A percentile compares a stretch with the other conserved stretches of the same genome.
Conservation (phyloP, 208 protist species). For the Trypanosoma cruzi region DNA sequence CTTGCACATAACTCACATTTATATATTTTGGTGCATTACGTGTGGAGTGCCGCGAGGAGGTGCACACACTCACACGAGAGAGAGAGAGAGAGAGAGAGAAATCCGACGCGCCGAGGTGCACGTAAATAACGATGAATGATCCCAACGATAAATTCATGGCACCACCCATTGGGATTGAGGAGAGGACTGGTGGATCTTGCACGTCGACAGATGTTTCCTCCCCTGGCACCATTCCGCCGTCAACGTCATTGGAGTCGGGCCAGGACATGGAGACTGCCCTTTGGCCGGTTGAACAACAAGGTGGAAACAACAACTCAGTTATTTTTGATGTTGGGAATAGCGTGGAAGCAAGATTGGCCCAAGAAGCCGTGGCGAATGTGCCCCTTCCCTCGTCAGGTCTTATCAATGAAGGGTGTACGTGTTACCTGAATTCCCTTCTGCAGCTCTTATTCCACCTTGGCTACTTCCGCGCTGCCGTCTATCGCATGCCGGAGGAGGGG, state of each 20-base stretch:
- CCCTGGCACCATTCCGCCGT: neutral
- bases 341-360: neutral
- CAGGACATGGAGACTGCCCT: neutral
- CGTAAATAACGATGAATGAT: too few relatives aligned
- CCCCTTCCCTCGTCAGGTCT: slow-evolving; percentile 54
- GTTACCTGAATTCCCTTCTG: slow-evolving; percentile 92
- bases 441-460: slow-evolving; percentile 87
- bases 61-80: neutral
- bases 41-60: neutral
- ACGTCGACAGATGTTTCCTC: neutral
- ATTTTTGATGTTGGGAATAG: neutral
- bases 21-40: slow-evolving; percentile 13
- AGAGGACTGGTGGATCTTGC: neutral
- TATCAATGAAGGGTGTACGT: slow-evolving; percentile 91
- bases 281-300: neutral
- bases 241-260: neutral
- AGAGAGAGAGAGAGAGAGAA: neutral
- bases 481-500: slow-evolving; percentile 65
- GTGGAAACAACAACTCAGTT: neutral
- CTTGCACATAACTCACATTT: too few relatives aligned
- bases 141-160: neutral
- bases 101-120: too few relatives aligned
- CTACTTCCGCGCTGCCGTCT: slow-evolving; percentile 89
- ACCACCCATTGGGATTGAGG: slow-evolving; percentile 1
- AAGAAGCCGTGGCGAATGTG: neutral